A percentile compares a stretch with the other conserved stretches of the same genome.
These are phyloP conservation scores for Globisporangium solare DNA, from an alignment of 352 stramenopile species.

Conservation along the genomic window DNA sequence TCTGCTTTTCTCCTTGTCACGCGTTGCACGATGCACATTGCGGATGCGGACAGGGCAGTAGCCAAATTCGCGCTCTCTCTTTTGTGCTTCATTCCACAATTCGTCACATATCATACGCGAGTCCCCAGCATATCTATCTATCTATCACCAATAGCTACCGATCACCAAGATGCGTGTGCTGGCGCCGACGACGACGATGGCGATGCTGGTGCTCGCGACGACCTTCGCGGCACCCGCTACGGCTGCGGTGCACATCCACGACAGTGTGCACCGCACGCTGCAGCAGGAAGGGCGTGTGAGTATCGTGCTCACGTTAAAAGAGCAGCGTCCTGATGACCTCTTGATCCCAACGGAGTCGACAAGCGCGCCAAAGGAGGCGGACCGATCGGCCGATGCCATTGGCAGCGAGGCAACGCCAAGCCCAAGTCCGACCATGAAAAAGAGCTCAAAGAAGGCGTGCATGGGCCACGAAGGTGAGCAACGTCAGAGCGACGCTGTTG, in stretches of 20 bases:
- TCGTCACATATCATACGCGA: not conserved
- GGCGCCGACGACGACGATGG: not conserved
- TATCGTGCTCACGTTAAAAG: conserved; percentile 32
- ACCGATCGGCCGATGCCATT: not conserved
- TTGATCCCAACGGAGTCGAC: conserved; percentile 1
- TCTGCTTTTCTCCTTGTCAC: not conserved
- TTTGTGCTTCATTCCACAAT: not conserved
- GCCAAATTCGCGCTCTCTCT: no score
- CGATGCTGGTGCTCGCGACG: not conserved
- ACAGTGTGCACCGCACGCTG: conserved; percentile 15
- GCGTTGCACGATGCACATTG: not conserved
- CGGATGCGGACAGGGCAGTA: no score
- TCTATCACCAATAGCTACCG: no score
- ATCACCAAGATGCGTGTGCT: conserved; percentile 5
- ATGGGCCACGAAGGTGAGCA: conserved; percentile 4
- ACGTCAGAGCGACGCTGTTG: not conserved
- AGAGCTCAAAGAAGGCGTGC: conserved; percentile 5
- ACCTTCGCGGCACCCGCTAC: not conserved
- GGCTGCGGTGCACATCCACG: conserved; percentile 10
- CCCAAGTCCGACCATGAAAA: not conserved
- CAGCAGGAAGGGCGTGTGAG: conserved; percentile 17
- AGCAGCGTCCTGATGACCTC: conserved; percentile 18
- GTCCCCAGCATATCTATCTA: not conserved
- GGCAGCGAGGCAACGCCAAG: not conserved
- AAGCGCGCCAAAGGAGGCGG: not conserved